A percentile compares a stretch with the other conserved stretches of the same genome.
phyloP scores from a whole-genome alignment of 2,329 filamentous ascomycete genomes.

The Madurella mycetomatis region DNA sequence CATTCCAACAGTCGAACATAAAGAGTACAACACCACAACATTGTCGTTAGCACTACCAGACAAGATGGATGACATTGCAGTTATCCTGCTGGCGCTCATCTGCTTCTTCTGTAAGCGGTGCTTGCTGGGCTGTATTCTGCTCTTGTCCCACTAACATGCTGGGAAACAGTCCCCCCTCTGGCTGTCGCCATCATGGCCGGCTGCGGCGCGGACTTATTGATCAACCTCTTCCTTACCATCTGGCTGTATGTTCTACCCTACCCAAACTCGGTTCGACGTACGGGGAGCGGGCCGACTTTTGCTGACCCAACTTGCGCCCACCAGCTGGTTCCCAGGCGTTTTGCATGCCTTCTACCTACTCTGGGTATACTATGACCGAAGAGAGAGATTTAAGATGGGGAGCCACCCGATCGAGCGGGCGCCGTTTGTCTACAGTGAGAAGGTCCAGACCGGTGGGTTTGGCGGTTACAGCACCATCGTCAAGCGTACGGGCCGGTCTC shows the following conservation, averaged over 20 bases:
- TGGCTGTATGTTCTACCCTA: conserved; percentile 46
- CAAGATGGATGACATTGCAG: conserved; percentile 47
- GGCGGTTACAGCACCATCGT: conserved; percentile 42
- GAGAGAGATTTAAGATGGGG: conserved; percentile 58
- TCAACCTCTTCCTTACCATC: conserved; percentile 64
- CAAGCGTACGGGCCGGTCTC: background rate
- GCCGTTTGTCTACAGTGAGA: conserved; percentile 67
- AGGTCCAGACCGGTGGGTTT: conserved; percentile 67
- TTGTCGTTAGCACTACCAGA: conserved; percentile 13
- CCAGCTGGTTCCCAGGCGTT: conserved; percentile 69
- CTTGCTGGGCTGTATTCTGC: background rate
- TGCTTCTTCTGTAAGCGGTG: conserved; percentile 47
- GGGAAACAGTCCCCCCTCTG: conserved; percentile 55
- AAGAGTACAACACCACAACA: background rate
- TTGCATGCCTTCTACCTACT: conserved; percentile 78
- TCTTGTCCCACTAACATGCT: background rate
- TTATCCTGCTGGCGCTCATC: conserved; percentile 47
- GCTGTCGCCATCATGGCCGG: conserved; percentile 62
- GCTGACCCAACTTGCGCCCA: background rate
- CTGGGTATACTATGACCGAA: conserved; percentile 77
- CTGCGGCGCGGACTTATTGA: conserved; percentile 59
- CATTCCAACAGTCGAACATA: no score
- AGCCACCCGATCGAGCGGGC: conserved; percentile 49
- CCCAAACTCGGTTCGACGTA: background rate
- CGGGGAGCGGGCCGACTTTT: background rate